Percentiles rank a stretch among this genome's conserved stretches.
Evolutionary conservation across 495 filamentous ascomycete genomes (phyloP).

Genomic region (Astrocystis sublimbata): DNA sequence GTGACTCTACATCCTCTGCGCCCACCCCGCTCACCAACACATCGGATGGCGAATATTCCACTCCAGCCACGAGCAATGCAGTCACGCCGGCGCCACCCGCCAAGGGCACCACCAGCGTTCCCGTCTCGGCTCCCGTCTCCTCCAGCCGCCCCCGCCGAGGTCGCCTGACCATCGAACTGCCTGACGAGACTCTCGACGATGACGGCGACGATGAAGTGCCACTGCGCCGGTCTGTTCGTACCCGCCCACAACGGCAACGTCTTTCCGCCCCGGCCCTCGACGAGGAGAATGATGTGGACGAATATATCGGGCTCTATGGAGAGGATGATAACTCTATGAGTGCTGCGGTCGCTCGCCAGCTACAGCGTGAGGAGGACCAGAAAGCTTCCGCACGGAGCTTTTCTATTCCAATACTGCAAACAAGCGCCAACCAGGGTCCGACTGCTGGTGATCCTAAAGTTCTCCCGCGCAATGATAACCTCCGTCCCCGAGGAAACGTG

Average conservation of each 20-base stretch:
- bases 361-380: constrained; percentile 40
- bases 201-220: constrained; percentile 15
- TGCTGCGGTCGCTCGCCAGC: constrained; percentile 38
- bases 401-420: background rate
- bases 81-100: constrained; percentile 54
- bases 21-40: constrained; percentile 42
- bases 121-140: background rate
- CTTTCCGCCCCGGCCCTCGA: background rate
- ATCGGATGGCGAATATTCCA: constrained; percentile 64
- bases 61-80: constrained; percentile 73
- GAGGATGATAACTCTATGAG: constrained; percentile 26
- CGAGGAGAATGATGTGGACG: constrained; percentile 26
- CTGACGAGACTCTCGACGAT: background rate
- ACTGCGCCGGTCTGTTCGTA: background rate
- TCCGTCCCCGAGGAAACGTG: background rate
- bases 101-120: background rate
- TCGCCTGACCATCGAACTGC: constrained; percentile 21
- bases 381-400: background rate
- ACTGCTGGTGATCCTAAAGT: background rate
- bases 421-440: background rate
- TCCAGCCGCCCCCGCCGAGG: constrained; percentile 5
- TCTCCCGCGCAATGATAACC: background rate
- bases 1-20: constrained; percentile 37
- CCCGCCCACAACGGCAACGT: constrained; percentile 14
- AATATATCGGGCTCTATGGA: constrained; percentile 39